Base-by-base conservation (phyloP, 2,329 filamentous ascomycete species). In the Alternaria gansuensis region DNA sequence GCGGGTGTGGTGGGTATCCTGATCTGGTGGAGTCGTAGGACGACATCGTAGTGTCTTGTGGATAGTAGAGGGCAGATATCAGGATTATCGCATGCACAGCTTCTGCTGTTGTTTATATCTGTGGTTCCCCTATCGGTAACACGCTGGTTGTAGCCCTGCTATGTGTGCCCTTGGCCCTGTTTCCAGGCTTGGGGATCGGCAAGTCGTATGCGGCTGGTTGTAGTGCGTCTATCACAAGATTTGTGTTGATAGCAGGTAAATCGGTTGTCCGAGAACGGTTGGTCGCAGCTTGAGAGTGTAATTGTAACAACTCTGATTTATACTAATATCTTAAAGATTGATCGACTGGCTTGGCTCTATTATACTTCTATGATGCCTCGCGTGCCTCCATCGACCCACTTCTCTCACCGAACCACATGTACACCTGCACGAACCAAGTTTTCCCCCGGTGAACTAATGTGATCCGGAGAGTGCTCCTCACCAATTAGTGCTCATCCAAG, bases 21-120 rank as follows among this genome's bases (percentile, higher is more conserved):
- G 59, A 67, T 41, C 57, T 61, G 55, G 54, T 62, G 17, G 66
- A 67, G 57, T 58, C 64, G 61, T 67, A 69, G 28, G 68, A 69
- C 24, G 68, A 69, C 68, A 70, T 66, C 9, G 36, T 62, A 52
- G 28, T 54, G 52, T 36, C 39, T 39, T 13, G 8, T 14, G 9
- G 9, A 28, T 9, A 6, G 3, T 31, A 14, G 45, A 28, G n/a
- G 21, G 33, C 11, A 21, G 11, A 5, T 45, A 3, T 34, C 9
- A 11, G n/a, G n/a, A 29, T n/a, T 36, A 10, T 5, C 24, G 40
- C 26, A 10, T 50, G 10, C 28, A 13, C 9, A 36, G 43, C 23
- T 23, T 36, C 11, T 34, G 13, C 24, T 53, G 28, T 43, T n/a
- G 29, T 51, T 53, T 58, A 58, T 58, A 43, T 48, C 23, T 44